These are phyloP conservation scores for Podaxis sp. DNA, from an alignment of 768 basidiomycete genomes.

Conservation along the genomic window DNA sequence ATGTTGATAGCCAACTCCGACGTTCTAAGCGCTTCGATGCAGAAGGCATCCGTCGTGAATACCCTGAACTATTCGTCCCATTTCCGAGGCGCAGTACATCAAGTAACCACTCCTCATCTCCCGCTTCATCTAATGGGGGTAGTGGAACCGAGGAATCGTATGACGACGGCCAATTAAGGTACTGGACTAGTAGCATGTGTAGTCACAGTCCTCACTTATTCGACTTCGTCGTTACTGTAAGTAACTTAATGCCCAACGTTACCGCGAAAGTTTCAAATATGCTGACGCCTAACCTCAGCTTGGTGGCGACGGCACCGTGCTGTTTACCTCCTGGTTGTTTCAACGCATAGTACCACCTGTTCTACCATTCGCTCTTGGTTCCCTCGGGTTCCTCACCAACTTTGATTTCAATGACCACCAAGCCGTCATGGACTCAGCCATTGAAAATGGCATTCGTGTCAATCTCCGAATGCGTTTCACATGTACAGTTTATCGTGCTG, in stretches of 20 bases:
- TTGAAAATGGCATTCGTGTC: conserved; percentile 93
- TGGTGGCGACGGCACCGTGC: conserved; percentile 96
- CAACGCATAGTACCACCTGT: conserved; percentile 99
- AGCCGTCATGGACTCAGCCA: conserved; percentile 80
- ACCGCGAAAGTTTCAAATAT: background rate
- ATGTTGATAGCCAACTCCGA: conserved; percentile 91
- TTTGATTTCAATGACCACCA: conserved; percentile 91
- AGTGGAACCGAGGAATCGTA: conserved; percentile 35
- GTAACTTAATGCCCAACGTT: conserved; percentile 27
- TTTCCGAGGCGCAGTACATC: conserved; percentile 75
- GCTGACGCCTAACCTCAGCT: conserved; percentile 51
- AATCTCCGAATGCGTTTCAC: conserved; percentile 99
- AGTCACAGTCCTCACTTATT: conserved; percentile 87
- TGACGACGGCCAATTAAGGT: conserved; percentile 90
- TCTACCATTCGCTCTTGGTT: conserved; percentile 94
- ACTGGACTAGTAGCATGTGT: conserved; percentile 99
- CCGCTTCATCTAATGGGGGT: conserved; percentile 41
- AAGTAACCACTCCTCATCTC: conserved; percentile 60
- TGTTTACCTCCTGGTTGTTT: conserved; percentile 99
- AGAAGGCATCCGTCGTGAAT: conserved; percentile 77
- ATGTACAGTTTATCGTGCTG: conserved; percentile 95
- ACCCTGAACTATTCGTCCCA: conserved; percentile 87
- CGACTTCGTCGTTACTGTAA: conserved; percentile 95
- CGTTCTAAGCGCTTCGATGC: conserved; percentile 94
- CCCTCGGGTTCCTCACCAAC: conserved; percentile 95